A percentile compares a stretch with the other conserved stretches of the same genome.
Conservation (phyloP, 768 basidiomycete genomes). For the Pholiota conissans region DNA sequence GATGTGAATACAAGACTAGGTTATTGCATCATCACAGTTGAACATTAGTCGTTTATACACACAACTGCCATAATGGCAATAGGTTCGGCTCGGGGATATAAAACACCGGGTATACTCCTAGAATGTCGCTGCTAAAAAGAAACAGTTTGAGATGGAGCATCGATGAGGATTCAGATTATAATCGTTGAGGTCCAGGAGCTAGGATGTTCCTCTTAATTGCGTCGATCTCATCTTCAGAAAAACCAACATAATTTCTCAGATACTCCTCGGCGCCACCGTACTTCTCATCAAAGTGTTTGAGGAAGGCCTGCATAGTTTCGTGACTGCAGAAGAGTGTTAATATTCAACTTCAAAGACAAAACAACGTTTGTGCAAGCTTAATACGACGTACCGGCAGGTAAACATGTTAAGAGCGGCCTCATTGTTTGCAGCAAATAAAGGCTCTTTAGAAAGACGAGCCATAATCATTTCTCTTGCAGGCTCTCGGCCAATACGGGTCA, state of each 20-base stretch:
- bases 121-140: background rate
- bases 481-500: constrained; percentile 79
- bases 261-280: constrained; percentile 74
- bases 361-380: too few species aligned
- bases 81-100: background rate
- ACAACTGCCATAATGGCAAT: too few species aligned
- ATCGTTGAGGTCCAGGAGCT: constrained; percentile 21
- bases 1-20: background rate
- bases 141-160: background rate
- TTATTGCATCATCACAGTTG: background rate
- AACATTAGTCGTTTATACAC: background rate
- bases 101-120: background rate
- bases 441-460: constrained; percentile 65
- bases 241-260: constrained; percentile 49
- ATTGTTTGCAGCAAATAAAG: constrained; percentile 70
- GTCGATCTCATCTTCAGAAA: constrained; percentile 63
- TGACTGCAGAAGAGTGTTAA: constrained; percentile 45
- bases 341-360: too few species aligned
- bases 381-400: constrained; percentile 70
- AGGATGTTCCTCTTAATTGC: constrained; percentile 61
- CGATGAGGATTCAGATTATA: constrained; percentile 5
- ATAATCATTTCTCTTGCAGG: constrained; percentile 73
- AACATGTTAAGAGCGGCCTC: constrained; percentile 85
- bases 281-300: constrained; percentile 56
- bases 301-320: constrained; percentile 77